phyloP scores from a whole-genome alignment of 768 basidiomycete species.

The Lentinula sp. region DNA sequence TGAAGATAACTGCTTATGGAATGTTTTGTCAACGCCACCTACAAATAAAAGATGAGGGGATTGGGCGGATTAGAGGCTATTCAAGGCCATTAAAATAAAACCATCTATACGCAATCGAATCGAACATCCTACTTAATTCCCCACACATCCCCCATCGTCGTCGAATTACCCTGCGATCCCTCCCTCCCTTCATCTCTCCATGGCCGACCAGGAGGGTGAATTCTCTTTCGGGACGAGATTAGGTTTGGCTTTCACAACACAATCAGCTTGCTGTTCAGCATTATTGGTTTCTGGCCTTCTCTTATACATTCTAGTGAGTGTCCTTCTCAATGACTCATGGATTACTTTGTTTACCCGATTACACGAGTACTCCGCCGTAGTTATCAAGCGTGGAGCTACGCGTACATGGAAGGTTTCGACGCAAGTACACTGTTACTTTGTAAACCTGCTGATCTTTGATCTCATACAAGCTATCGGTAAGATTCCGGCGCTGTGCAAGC shows the following conservation, averaged over 20 bases:
- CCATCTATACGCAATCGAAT: not conserved
- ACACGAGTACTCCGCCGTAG: conserved; percentile 20
- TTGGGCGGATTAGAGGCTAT: not conserved
- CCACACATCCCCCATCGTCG: not conserved
- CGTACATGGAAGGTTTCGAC: conserved; percentile 23
- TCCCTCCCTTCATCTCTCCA: not conserved
- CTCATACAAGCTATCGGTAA: conserved; percentile 26
- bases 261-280: conserved; percentile 22
- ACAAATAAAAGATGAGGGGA: not conserved
- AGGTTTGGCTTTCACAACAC: conserved; percentile 23
- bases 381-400: conserved; percentile 15
- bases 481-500: not conserved
- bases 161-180: not conserved
- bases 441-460: conserved; percentile 24
- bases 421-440: conserved; percentile 27
- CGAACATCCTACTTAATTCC: not conserved
- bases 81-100: not conserved
- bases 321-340: not conserved
- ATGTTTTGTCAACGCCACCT: not conserved
- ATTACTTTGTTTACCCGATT: not conserved
- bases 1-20: not conserved
- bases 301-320: conserved; percentile 21
- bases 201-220: not conserved
- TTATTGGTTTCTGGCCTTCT: conserved; percentile 20
- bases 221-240: conserved; percentile 17